Conservation (phyloP, 1,284 basidiomycete species). For the Papiliotrema terrestris region DNA sequence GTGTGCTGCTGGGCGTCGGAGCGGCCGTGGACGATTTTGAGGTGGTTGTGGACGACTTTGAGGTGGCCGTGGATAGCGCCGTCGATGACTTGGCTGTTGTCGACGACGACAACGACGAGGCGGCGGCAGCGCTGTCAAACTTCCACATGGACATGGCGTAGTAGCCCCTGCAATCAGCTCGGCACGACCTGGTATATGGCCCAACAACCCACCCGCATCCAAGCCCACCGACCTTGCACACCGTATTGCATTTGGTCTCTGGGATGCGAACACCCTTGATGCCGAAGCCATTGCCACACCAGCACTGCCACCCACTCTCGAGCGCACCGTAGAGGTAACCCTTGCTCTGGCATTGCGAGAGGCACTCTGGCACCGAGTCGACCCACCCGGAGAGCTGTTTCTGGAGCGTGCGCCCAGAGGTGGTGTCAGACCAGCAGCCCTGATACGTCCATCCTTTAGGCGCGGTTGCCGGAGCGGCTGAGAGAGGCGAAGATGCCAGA, state of each 20-base stretch:
- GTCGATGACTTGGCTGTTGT: neutral
- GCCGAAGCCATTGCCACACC: neutral
- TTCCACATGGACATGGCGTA: constrained; percentile 1
- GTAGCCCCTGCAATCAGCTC: neutral
- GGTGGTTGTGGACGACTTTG: constrained; percentile 2
- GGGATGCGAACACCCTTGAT: neutral
- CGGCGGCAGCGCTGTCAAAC: constrained; percentile 1
- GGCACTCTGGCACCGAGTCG: neutral
- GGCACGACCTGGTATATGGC: neutral
- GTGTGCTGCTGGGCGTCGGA: neutral
- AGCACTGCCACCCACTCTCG: neutral
- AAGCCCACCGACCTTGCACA: neutral
- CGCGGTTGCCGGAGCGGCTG: too few relatives aligned
- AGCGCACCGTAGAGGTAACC: neutral
- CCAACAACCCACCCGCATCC: neutral
- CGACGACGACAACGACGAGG: constrained; percentile 1
- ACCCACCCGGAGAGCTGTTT: too few relatives aligned
- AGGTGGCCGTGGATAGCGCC: neutral
- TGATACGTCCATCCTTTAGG: too few relatives aligned
- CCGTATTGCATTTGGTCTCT: neutral
- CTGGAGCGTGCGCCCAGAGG: neutral
- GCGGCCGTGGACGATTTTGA: neutral
- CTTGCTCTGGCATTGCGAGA: neutral
- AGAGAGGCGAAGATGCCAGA: neutral
- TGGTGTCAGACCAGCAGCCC: neutral